Evolutionary conservation across 73 alveolate genomes (phyloP), one percentile per base, ranked within the genome.

Genomic region (Tetrahymena thermophila): DNA sequence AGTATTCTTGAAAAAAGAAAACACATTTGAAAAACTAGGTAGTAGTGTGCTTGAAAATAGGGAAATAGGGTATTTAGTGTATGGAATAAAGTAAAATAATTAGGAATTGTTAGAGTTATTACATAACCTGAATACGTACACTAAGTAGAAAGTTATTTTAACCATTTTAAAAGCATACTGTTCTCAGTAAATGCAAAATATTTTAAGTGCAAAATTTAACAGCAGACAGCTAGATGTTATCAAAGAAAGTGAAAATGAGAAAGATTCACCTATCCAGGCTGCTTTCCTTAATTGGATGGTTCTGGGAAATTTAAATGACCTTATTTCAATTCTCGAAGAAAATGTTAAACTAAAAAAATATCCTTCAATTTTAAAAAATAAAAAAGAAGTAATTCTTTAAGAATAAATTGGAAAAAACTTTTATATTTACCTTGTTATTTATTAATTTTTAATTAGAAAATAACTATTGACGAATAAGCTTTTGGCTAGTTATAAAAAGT

Each of bases 201-300:
- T 71, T 31, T 31, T 71, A 8, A 1, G 37, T 71, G 37, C 35
- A 23, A 28, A 71, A 71, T 71, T 71, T 31, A 71, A 71, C 11
- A 71, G 37, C 37, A 71, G 17, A 71, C 11, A 71, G 37, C 35
- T 71, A 19, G 89, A 71, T 4, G 0, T 71, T 0, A 71, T 71
- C 37, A 71, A 71, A 71, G 89, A 71, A 71, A 28, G 37, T 31
- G 89, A 71, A 71, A 71, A 71, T 25, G 89, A 71, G 35, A 71
- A 71, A 34, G 89, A n/a, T 71, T 28, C 40, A 9, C 89, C 89
- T 10, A 71, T 71, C 89, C 89, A 71, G 4, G 89, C 89, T 28
- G 89, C 89, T 71, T 71, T 71, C 89, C 89, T 71, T 71, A 71
- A 71, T 71, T 71, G 89, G 89, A 71, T 71, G 89, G 89, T 71